phyloP scores from a whole-genome alignment of 1,139 yeast species.

The Yamadazyma trypodendri region DNA sequence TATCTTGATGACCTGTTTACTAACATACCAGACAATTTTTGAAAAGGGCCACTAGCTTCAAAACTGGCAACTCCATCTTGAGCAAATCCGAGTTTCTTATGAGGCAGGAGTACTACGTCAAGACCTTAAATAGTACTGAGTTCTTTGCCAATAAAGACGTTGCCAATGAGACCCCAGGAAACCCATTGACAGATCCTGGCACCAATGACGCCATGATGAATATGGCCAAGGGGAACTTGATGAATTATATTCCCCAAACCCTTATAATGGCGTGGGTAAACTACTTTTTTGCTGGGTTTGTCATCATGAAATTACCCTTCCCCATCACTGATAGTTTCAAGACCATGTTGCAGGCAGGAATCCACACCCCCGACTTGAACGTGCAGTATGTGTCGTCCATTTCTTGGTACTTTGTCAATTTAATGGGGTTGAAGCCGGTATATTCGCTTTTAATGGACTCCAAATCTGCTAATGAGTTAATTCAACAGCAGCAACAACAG shows the following conservation, averaged over 20 bases:
- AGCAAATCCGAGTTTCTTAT: slow-evolving; percentile 44
- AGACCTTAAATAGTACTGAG: slow-evolving; percentile 50
- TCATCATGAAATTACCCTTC: slow-evolving; percentile 58
- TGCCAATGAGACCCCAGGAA: slow-evolving; percentile 45
- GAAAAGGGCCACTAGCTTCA: slow-evolving; percentile 53
- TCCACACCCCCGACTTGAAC: slow-evolving; percentile 79
- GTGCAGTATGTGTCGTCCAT: slow-evolving; percentile 94
- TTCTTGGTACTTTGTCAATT: slow-evolving; percentile 95
- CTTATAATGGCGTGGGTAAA: slow-evolving; percentile 96
- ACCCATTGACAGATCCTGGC: slow-evolving; percentile 70
- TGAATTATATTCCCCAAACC: slow-evolving; percentile 88
- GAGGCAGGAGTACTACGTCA: slow-evolving; percentile 46
- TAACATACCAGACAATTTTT: slow-evolving; percentile 42
- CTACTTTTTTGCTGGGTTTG: slow-evolving; percentile 89
- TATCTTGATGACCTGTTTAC: too few species aligned
- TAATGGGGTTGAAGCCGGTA: slow-evolving; percentile 81
- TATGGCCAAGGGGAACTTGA: slow-evolving; percentile 78
- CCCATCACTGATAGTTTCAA: slow-evolving; percentile 89
- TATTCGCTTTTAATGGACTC: slow-evolving; percentile 66
- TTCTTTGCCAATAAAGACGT: slow-evolving; percentile 47
- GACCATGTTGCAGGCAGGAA: slow-evolving; percentile 87
- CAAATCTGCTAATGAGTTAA: slow-evolving; percentile 47
- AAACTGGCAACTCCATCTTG: slow-evolving; percentile 47
- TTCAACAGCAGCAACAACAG: slow-evolving; percentile 49
- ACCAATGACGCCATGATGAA: slow-evolving; percentile 73